phyloP scores from a whole-genome alignment of 2,329 filamentous ascomycete genomes.

The Ambrosiella beaveri region DNA sequence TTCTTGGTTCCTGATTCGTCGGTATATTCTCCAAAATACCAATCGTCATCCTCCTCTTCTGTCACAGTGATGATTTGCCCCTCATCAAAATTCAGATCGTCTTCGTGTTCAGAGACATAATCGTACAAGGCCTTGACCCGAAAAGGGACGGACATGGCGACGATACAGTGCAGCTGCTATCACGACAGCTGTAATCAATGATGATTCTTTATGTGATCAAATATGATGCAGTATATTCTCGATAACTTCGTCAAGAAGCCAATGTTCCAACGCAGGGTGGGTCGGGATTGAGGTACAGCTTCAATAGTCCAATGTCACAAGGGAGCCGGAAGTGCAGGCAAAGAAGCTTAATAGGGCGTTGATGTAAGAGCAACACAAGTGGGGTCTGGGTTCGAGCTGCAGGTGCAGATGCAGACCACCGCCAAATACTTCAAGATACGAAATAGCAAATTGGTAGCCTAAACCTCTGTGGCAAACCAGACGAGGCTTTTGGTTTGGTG shows the following conservation, averaged over 20 bases:
- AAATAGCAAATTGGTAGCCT: not conserved
- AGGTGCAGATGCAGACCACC: constrained; percentile 1
- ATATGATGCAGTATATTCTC: not conserved
- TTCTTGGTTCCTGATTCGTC: constrained; percentile 57
- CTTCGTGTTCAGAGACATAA: constrained; percentile 81
- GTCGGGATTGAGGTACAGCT: not conserved
- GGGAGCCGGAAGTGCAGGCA: not conserved
- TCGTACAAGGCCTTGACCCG: constrained; percentile 94
- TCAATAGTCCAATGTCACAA: not conserved
- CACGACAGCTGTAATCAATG: not conserved
- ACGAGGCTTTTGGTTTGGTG: not conserved
- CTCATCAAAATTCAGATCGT: constrained; percentile 73
- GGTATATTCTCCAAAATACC: constrained; percentile 79
- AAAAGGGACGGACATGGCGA: constrained; percentile 36
- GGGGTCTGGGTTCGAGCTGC: not conserved
- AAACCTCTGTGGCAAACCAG: not conserved
- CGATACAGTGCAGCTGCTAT: not conserved
- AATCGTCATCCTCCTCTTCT: constrained; percentile 81
- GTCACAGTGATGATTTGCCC: constrained; percentile 90
- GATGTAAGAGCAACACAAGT: not conserved
- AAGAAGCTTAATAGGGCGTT: not conserved
- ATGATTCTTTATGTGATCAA: not conserved
- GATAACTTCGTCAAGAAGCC: not conserved
- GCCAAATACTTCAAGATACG: not conserved
- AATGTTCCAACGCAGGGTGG: not conserved